Conservation (phyloP, 345 rosid species). For the Populus tremula region DNA sequence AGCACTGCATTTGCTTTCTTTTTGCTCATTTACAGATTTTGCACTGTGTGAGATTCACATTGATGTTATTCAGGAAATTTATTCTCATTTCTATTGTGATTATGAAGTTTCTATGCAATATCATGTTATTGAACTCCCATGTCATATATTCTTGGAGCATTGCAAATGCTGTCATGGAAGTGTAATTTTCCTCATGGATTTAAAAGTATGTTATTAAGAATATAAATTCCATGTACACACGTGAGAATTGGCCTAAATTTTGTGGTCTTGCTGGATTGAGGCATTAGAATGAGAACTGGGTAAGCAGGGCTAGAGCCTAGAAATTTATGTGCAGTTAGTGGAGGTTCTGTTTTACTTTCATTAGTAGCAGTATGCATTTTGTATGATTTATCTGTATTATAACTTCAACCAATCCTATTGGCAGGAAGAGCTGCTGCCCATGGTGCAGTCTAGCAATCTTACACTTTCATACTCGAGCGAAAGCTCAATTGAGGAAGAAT, state of each 20-base stretch:
- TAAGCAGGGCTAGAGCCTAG: too few relatives aligned
- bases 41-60: not conserved
- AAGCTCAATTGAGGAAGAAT: slow-evolving; percentile 91
- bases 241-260: too few relatives aligned
- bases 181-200: too few relatives aligned
- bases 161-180: too few relatives aligned
- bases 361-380: not conserved
- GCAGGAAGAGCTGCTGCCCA: slow-evolving; percentile 82
- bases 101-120: not conserved
- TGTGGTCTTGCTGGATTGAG: too few relatives aligned
- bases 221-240: too few relatives aligned
- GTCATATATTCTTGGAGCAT: not conserved
- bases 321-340: too few relatives aligned
- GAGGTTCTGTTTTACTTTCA: not conserved
- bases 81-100: not conserved
- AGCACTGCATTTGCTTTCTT: not conserved
- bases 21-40: not conserved
- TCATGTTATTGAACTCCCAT: not conserved
- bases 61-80: not conserved
- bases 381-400: not conserved
- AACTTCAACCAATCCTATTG: slow-evolving; percentile 1
- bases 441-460: slow-evolving; percentile 68
- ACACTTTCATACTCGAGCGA: slow-evolving; percentile 87
- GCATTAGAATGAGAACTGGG: too few relatives aligned
- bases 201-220: too few relatives aligned